Base-by-base conservation (phyloP, 1,284 basidiomycete species). In the Hypsizygus ulmarius region DNA sequence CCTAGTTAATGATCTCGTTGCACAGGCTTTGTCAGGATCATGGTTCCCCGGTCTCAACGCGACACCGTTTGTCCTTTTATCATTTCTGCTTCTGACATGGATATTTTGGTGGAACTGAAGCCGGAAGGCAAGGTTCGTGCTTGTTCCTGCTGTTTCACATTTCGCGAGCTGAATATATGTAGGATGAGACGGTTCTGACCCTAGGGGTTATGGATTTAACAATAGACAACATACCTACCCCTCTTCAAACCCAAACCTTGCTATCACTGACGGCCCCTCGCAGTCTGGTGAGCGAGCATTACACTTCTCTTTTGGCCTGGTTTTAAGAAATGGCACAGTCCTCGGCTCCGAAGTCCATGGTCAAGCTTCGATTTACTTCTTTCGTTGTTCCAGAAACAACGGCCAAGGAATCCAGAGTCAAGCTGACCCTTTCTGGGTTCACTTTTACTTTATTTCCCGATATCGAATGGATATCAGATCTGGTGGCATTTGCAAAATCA, bases 321-420 rank as follows among this genome's bases (percentile, higher is more conserved):
- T 39, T 16, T 33, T 34, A n/a, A 18, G 33, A 5, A 15, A 45
- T 41, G 39, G 43, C 37, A n/a, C 51, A 84, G 81, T 64, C 65
- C 3, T 68, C 71, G 5, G 56, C 66, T 18, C 63, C 77, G 10
- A 75, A 70, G 48, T 73, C 84, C 5, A 63, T 88, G 19, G 33
- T 93, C 39, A 82, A 86, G 41, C 62, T 90, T 8, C 75, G 78
- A 14, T 82, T 95, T 59, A 77, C 78, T 3, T 90, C 90, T 0
- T 64, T 84, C 1, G 68, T 77, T 1, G 73, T 90, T 18, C 76
- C 83, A 0, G 81, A 78, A 38, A 83, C 86, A 1, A 75, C 72
- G 6, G 78, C 82, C 16, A 96, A 96, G 66, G 92, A 95, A 65
- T 91, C 89, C 1, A 75, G 77, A 49, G 65, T 97, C 48, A 81